Percentiles rank a stretch among this genome's conserved stretches.
phyloP scores from a whole-genome alignment of 2,329 filamentous ascomycete genomes.

The Neobulgaria alba region DNA sequence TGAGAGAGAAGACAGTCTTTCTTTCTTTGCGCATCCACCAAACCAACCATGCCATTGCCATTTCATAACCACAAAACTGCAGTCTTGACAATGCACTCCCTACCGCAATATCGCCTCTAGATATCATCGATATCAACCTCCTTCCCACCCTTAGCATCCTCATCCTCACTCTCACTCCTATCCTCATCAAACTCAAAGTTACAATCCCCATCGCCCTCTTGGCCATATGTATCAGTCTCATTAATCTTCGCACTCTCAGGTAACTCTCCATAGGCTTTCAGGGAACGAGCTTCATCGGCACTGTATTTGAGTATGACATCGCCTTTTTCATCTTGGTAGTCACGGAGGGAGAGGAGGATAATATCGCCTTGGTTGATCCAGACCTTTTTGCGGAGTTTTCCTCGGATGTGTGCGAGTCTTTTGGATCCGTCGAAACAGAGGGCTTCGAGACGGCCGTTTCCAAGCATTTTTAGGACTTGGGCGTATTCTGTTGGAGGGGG shows the following conservation, averaged over 20 bases:
- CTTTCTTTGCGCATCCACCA: constrained; percentile 12
- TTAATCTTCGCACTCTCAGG: constrained; percentile 99
- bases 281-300: constrained; percentile 85
- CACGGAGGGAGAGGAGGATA: constrained; percentile 77
- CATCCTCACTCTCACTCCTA: constrained; percentile 51
- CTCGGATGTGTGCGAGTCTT: constrained; percentile 76
- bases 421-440: constrained; percentile 89
- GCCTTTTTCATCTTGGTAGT: constrained; percentile 91
- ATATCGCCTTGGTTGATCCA: constrained; percentile 99
- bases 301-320: constrained; percentile 94
- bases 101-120: constrained; percentile 38
- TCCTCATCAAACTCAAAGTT: constrained; percentile 99
- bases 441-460: constrained; percentile 87
- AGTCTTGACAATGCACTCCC: not conserved
- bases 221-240: constrained; percentile 91
- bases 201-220: constrained; percentile 88
- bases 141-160: constrained; percentile 54
- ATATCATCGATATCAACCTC: constrained; percentile 96
- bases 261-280: constrained; percentile 96
- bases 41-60: constrained; percentile 7
- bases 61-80: not conserved
- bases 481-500: constrained; percentile 52
- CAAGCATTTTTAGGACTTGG: constrained; percentile 90
- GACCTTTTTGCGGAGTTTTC: constrained; percentile 99
- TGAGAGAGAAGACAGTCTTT: constrained; percentile 60